phyloP scores from a whole-genome alignment of 768 basidiomycete species.

The Symmetrospora coprosmae region DNA sequence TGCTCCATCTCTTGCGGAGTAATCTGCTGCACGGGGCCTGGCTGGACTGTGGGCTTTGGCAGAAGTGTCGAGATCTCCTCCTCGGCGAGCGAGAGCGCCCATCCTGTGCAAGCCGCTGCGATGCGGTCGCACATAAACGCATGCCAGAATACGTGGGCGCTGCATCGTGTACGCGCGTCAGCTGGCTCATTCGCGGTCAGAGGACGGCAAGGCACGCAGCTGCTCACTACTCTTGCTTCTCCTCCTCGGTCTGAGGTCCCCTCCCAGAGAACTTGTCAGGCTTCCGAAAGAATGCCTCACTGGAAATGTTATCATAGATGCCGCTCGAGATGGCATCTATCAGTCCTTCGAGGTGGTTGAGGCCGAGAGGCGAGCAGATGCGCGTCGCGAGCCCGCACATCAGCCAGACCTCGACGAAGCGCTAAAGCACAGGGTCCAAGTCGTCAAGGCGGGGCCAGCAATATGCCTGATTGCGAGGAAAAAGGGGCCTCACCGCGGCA shows the following conservation, averaged over 20 bases:
- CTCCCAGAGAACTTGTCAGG: too few species aligned
- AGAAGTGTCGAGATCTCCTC: slow-evolving; percentile 20
- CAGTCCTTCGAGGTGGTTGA: slow-evolving; percentile 27
- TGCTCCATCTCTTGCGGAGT: slow-evolving; percentile 13
- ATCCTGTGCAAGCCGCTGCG: slow-evolving; percentile 26
- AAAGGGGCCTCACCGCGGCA: slow-evolving; percentile 11
- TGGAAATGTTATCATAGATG: slow-evolving; percentile 6
- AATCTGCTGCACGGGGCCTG: slow-evolving; percentile 5
- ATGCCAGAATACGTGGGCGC: slow-evolving; percentile 22
- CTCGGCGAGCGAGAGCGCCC: slow-evolving; percentile 21
- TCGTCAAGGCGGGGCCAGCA: not conserved
- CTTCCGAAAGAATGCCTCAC: slow-evolving; percentile 13
- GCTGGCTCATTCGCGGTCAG: not conserved
- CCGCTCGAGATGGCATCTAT: not conserved
- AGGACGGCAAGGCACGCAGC: not conserved
- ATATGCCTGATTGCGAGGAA: not conserved
- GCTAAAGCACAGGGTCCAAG: not conserved
- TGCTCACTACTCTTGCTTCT: slow-evolving; percentile 17
- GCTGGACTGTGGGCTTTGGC: slow-evolving; percentile 1
- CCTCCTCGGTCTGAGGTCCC: slow-evolving; percentile 8
- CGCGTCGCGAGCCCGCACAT: slow-evolving; percentile 23
- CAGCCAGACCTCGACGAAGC: slow-evolving; percentile 30
- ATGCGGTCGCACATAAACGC: slow-evolving; percentile 26
- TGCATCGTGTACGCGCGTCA: slow-evolving; percentile 19
- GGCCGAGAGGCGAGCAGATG: slow-evolving; percentile 26